Evolutionary conservation across 1,139 yeast genomes (phyloP).

Genomic region (Scheffersomyces parashehatae): DNA sequence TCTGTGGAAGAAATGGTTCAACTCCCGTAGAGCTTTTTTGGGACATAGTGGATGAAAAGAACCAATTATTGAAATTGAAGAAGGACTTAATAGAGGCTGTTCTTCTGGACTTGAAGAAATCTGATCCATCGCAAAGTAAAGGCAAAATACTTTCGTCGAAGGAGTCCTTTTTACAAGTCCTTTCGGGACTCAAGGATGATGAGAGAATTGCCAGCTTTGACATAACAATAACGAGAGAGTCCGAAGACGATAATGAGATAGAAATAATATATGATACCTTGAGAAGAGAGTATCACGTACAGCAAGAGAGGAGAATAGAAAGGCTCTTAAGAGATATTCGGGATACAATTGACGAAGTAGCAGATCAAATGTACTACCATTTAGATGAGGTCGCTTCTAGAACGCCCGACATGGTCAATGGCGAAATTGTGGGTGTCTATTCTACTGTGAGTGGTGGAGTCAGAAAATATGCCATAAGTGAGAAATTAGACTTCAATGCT

Average conservation of each 20-base stretch:
- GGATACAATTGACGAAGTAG: conserved; percentile 13
- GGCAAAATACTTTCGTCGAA: conserved; percentile 16
- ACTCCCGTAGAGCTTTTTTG: conserved; percentile 75
- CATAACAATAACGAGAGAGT: conserved; percentile 8
- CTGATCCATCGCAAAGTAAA: conserved; percentile 12
- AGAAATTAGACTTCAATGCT: background rate
- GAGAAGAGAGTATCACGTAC: conserved; percentile 22
- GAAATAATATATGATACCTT: conserved; percentile 27
- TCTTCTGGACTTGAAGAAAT: conserved; percentile 33
- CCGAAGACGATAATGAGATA: conserved; percentile 22
- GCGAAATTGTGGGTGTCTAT: background rate
- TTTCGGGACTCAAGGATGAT: conserved; percentile 22
- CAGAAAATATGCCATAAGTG: background rate
- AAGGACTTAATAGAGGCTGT: conserved; percentile 60
- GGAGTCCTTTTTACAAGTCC: conserved; percentile 19
- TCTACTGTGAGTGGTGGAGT: background rate
- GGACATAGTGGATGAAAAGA: conserved; percentile 70
- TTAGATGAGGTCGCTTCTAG: conserved; percentile 9
- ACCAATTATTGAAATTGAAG: conserved; percentile 55
- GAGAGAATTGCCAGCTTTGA: conserved; percentile 28
- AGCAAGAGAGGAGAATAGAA: conserved; percentile 12
- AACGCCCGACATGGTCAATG: background rate
- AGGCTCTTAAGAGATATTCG: conserved; percentile 12
- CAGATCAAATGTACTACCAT: conserved; percentile 19
- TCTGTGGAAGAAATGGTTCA: conserved; percentile 82